phyloP scores from a whole-genome alignment of 1,284 basidiomycete genomes.

The Trametes pubescens region DNA sequence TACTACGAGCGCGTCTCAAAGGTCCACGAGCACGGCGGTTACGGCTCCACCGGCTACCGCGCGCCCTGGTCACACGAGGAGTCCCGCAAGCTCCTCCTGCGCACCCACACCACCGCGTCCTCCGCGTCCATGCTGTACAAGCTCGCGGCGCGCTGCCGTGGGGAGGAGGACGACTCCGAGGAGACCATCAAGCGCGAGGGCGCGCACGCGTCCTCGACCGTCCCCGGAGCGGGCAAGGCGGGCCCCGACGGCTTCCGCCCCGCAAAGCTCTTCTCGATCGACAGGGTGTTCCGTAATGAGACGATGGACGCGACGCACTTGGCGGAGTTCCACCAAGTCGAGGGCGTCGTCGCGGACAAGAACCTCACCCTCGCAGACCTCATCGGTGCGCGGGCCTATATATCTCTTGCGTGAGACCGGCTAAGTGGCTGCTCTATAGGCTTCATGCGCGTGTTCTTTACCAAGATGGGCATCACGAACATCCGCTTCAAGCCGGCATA shows the following conservation, averaged over 20 bases:
- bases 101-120: constrained; percentile 98
- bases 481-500: constrained; percentile 98
- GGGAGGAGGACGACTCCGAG: constrained; percentile 59
- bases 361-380: constrained; percentile 96
- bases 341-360: constrained; percentile 97
- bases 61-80: constrained; percentile 97
- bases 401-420: neutral
- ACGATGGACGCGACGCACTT: constrained; percentile 99
- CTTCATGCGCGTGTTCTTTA: constrained; percentile 98
- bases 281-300: constrained; percentile 99
- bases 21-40: constrained; percentile 92
- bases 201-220: constrained; percentile 37
- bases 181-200: constrained; percentile 36
- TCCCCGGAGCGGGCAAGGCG: constrained; percentile 28
- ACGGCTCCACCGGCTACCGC: constrained; percentile 96
- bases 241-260: constrained; percentile 87
- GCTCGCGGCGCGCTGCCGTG: constrained; percentile 80
- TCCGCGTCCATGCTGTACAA: constrained; percentile 96
- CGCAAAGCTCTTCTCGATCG: constrained; percentile 97
- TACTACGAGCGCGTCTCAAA: constrained; percentile 93
- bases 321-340: constrained; percentile 99
- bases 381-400: constrained; percentile 69
- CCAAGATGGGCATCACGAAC: constrained; percentile 95
- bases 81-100: constrained; percentile 90
- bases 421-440: constrained; percentile 55